phyloP scores from a whole-genome alignment of 2,329 filamentous ascomycete genomes.

The Scortechinia acanthostroma region DNA sequence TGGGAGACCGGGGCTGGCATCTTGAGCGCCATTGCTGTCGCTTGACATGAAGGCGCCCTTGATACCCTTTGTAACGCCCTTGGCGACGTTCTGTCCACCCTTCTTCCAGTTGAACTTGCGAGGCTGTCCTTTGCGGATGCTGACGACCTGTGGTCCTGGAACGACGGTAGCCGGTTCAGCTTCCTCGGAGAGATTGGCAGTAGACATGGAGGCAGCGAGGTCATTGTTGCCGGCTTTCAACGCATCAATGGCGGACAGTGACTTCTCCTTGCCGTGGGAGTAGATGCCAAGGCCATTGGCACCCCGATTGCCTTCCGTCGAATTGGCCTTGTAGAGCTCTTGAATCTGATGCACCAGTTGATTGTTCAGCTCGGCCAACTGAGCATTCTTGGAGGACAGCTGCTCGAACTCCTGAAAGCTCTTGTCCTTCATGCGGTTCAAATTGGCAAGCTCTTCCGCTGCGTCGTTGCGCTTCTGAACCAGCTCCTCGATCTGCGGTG shows the following conservation, averaged over 20 bases:
- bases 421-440: slow-evolving; percentile 81
- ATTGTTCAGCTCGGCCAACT: slow-evolving; percentile 91
- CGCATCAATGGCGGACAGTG: slow-evolving; percentile 16
- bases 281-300: slow-evolving; percentile 49
- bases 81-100: slow-evolving; percentile 88
- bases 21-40: neutral
- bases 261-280: slow-evolving; percentile 39
- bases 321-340: slow-evolving; percentile 80
- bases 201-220: slow-evolving; percentile 26
- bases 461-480: slow-evolving; percentile 72
- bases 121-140: slow-evolving; percentile 85
- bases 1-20: neutral
- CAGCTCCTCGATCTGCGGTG: slow-evolving; percentile 47
- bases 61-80: slow-evolving; percentile 88
- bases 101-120: slow-evolving; percentile 99
- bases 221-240: slow-evolving; percentile 42
- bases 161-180: slow-evolving; percentile 58
- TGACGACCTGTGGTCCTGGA: slow-evolving; percentile 83
- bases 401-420: slow-evolving; percentile 94
- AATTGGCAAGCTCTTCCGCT: slow-evolving; percentile 75
- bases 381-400: slow-evolving; percentile 85
- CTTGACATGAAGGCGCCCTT: slow-evolving; percentile 29
- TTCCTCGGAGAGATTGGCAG: slow-evolving; percentile 49
- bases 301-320: slow-evolving; percentile 28
- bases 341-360: slow-evolving; percentile 91